These are phyloP conservation scores for Musa acuminata DNA, from an alignment of 176 grass and related monocot species.

Conservation along the genomic window DNA sequence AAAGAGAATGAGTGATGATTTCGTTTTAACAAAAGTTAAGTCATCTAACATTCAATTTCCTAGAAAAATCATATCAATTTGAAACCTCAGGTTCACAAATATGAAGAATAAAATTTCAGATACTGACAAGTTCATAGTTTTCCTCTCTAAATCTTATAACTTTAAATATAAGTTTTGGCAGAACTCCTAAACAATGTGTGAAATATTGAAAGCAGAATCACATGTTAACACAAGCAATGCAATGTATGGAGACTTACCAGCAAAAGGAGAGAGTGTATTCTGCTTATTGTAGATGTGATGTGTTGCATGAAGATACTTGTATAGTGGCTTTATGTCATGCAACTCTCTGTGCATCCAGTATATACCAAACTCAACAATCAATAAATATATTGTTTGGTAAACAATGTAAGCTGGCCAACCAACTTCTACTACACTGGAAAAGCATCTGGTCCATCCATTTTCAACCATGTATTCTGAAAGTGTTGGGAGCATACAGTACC, in stretches of 20 bases:
- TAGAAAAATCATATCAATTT: too few species aligned
- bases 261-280: conserved; percentile 88
- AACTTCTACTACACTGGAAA: conserved; percentile 47
- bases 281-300: conserved; percentile 99
- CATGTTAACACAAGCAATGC: not conserved
- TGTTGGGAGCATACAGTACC: conserved; percentile 62
- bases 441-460: conserved; percentile 77
- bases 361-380: conserved; percentile 72
- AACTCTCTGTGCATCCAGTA: conserved; percentile 98
- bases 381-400: conserved; percentile 52
- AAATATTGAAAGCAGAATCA: not conserved
- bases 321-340: conserved; percentile 93
- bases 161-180: too few species aligned
- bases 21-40: too few species aligned
- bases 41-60: too few species aligned
- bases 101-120: too few species aligned
- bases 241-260: conserved; percentile 36
- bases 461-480: conserved; percentile 80
- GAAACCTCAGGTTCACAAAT: too few species aligned
- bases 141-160: too few species aligned
- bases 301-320: conserved; percentile 79
- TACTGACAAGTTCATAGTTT: too few species aligned
- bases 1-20: too few species aligned
- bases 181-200: too few species aligned
- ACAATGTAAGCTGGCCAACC: conserved; percentile 48